A percentile compares a stretch with the other conserved stretches of the same genome.
Evolutionary conservation across 805 yeast species (phyloP).

Genomic region (Ogataea pini): DNA sequence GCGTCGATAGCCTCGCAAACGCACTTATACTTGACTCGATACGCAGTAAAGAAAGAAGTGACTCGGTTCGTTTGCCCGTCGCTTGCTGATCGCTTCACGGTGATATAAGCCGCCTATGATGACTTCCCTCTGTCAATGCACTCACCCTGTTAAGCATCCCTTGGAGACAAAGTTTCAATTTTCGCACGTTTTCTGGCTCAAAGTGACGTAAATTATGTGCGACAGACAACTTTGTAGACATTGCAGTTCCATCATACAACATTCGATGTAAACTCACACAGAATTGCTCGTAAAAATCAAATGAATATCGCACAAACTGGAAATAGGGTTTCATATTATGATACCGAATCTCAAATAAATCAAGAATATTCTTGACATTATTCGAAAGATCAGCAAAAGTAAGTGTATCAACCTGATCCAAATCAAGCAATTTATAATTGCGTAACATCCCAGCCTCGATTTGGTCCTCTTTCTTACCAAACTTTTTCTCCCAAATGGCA

Average conservation of each 20-base stretch:
- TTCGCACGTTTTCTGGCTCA: conserved; percentile 10
- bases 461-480: conserved; percentile 9
- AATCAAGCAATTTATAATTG: conserved; percentile 12
- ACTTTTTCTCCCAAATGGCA: conserved; percentile 2
- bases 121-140: neutral
- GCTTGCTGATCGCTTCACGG: neutral
- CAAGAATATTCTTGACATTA: conserved; percentile 15
- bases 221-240: conserved; percentile 13
- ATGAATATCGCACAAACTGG: conserved; percentile 17
- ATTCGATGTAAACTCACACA: conserved; percentile 14
- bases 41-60: no score
- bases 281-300: conserved; percentile 20
- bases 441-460: conserved; percentile 7
- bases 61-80: no score
- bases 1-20: no score
- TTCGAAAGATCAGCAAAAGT: conserved; percentile 20
- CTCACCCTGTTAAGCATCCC: conserved; percentile 15
- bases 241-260: conserved; percentile 14
- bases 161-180: conserved; percentile 17
- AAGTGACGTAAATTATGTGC: conserved; percentile 13
- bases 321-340: conserved; percentile 18
- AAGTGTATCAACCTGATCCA: conserved; percentile 13
- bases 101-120: neutral
- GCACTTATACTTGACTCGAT: no score
- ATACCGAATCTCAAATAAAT: conserved; percentile 17